These are phyloP conservation scores for Mangifera indica DNA, from an alignment of 345 rosid species.

Conservation along the genomic window DNA sequence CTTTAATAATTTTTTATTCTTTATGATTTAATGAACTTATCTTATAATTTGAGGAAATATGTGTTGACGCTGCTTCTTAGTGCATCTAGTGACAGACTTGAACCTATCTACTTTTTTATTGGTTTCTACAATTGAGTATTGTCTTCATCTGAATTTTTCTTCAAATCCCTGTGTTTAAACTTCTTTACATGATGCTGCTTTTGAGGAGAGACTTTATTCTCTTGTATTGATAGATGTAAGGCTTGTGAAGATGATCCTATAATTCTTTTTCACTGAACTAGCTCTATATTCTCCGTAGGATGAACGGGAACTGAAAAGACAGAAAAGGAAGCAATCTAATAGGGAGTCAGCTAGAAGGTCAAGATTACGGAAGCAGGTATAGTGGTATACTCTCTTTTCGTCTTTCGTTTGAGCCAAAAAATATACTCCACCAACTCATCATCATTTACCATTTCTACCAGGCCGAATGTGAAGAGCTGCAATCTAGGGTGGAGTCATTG, in stretches of 20 bases:
- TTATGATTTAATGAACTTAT: neutral
- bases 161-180: neutral
- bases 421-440: neutral
- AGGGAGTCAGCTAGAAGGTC: conserved; percentile 98
- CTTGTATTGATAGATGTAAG: neutral
- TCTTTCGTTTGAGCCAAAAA: neutral
- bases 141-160: neutral
- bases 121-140: neutral
- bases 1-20: neutral
- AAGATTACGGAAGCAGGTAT: conserved; percentile 95
- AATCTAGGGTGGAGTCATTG: conserved; percentile 66
- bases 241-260: neutral
- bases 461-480: conserved; percentile 97
- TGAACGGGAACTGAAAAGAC: conserved; percentile 89
- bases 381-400: neutral
- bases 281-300: conserved; percentile 47
- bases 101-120: neutral
- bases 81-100: neutral
- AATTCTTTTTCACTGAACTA: conserved; percentile 8
- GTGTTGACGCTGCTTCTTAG: neutral
- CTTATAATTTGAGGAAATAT: neutral
- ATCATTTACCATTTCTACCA: conserved; percentile 18
- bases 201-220: neutral
- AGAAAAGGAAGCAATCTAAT: conserved; percentile 95
- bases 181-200: neutral